phyloP scores from a whole-genome alignment of 2,329 filamentous ascomycete genomes.

The Albophoma yamanashiensis region DNA sequence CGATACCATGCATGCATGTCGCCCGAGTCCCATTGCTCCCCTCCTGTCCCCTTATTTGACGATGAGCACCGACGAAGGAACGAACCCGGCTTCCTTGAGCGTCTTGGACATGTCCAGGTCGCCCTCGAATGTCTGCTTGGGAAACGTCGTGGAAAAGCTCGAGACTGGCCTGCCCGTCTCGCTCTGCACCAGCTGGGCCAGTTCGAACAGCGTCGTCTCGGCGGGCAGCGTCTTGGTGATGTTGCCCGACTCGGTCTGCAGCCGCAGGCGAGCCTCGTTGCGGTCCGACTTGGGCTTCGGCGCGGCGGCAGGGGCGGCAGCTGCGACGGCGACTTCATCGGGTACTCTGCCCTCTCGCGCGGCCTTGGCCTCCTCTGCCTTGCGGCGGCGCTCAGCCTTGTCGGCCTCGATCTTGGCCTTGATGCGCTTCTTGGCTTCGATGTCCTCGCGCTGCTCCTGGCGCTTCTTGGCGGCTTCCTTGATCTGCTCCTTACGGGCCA shows the following conservation, averaged over 20 bases:
- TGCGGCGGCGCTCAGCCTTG: slow-evolving; percentile 78
- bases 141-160: slow-evolving; percentile 80
- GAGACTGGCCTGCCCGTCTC: slow-evolving; percentile 62
- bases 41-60: slow-evolving; percentile 37
- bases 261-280: slow-evolving; percentile 67
- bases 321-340: slow-evolving; percentile 20
- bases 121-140: slow-evolving; percentile 66
- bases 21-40: not conserved
- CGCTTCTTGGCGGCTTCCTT: slow-evolving; percentile 84
- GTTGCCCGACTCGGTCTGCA: slow-evolving; percentile 66
- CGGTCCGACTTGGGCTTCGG: slow-evolving; percentile 59
- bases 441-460: slow-evolving; percentile 76
- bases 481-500: slow-evolving; percentile 78
- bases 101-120: slow-evolving; percentile 75
- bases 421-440: slow-evolving; percentile 79
- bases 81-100: slow-evolving; percentile 80
- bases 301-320: slow-evolving; percentile 33
- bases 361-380: slow-evolving; percentile 78
- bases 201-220: slow-evolving; percentile 86
- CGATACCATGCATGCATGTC: not conserved
- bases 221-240: slow-evolving; percentile 81
- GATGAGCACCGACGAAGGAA: slow-evolving; percentile 83
- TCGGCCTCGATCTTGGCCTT: slow-evolving; percentile 91
- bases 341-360: slow-evolving; percentile 63
- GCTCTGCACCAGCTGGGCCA: slow-evolving; percentile 62